Conservation (phyloP, 345 rosid genomes). For the Arabidopsis arenosa region DNA sequence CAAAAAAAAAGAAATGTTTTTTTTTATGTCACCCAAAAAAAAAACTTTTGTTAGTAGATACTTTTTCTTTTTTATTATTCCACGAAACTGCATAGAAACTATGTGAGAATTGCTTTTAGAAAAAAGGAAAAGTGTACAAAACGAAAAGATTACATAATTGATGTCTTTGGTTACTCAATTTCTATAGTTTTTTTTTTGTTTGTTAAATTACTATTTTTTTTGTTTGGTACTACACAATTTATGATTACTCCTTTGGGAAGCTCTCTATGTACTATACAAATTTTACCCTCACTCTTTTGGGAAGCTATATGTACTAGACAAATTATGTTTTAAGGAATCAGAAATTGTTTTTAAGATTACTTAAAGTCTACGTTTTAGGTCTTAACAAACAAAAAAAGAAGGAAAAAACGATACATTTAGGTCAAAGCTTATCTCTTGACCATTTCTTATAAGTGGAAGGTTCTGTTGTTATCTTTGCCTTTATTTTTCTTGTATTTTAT, state of each 20-base stretch:
- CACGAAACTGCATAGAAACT: slow-evolving; percentile 15
- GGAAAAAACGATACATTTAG: not conserved
- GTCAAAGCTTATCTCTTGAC: slow-evolving; percentile 34
- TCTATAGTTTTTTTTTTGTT: not conserved
- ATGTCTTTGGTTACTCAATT: not conserved
- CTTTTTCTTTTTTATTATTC: slow-evolving; percentile 2
- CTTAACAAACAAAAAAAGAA: not conserved
- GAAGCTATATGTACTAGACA: not conserved
- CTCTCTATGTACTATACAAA: not conserved
- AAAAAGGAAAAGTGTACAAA: slow-evolving; percentile 20
- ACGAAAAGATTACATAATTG: slow-evolving; percentile 10
- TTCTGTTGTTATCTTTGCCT: slow-evolving; percentile 16
- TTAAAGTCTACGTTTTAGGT: slow-evolving; percentile 3
- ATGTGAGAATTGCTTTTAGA: slow-evolving; percentile 24
- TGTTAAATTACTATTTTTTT: not conserved
- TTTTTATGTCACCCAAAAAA: too few relatives aligned
- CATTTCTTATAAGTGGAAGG: slow-evolving; percentile 23
- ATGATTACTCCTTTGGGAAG: not conserved
- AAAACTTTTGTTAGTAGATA: not conserved
- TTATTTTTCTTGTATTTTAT: slow-evolving; percentile 13
- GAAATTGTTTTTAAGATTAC: not conserved
- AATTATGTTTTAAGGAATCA: not conserved
- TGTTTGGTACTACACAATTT: not conserved
- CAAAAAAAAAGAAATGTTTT: too few relatives aligned
- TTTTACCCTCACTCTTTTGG: not conserved